phyloP scores from a whole-genome alignment of 164 flowering plant genomes.

The Magnolia officinalis region DNA sequence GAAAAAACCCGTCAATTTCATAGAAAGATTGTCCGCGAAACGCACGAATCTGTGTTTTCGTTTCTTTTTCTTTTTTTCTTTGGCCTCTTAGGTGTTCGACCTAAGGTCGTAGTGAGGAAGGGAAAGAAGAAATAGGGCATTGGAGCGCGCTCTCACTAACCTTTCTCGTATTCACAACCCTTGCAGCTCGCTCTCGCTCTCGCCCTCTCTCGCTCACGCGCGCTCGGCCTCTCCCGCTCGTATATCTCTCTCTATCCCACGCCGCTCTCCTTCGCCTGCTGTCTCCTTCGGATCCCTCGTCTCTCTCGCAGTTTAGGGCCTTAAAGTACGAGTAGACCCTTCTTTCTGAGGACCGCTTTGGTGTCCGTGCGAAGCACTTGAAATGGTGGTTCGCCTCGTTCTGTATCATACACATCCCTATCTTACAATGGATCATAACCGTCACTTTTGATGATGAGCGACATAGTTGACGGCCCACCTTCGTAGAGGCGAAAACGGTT shows the following conservation, averaged over 20 bases:
- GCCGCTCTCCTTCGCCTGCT: background rate
- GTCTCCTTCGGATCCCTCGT: background rate
- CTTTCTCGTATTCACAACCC: slow-evolving; percentile 12
- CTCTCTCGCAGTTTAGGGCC: background rate
- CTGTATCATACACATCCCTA: no score
- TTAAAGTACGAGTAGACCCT: no score
- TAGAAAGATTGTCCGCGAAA: background rate
- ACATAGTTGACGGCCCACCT: no score
- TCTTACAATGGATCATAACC: no score
- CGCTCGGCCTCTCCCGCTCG: slow-evolving; percentile 3
- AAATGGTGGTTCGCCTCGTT: no score
- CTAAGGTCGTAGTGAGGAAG: background rate
- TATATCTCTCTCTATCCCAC: background rate
- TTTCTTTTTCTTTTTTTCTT: background rate
- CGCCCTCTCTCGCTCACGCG: slow-evolving; percentile 1
- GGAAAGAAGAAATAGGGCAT: slow-evolving; percentile 2
- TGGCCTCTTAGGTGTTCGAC: slow-evolving; percentile 2
- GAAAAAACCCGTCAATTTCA: slow-evolving; percentile 5
- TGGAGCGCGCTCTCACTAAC: slow-evolving; percentile 15
- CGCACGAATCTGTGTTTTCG: background rate
- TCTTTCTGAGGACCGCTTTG: no score
- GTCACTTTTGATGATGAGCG: no score
- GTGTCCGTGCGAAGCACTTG: no score
- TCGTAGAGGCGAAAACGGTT: no score
- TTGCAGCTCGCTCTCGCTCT: slow-evolving; percentile 14